phyloP scores from a whole-genome alignment of 441 rosid species.

The Corymbia citriodora region DNA sequence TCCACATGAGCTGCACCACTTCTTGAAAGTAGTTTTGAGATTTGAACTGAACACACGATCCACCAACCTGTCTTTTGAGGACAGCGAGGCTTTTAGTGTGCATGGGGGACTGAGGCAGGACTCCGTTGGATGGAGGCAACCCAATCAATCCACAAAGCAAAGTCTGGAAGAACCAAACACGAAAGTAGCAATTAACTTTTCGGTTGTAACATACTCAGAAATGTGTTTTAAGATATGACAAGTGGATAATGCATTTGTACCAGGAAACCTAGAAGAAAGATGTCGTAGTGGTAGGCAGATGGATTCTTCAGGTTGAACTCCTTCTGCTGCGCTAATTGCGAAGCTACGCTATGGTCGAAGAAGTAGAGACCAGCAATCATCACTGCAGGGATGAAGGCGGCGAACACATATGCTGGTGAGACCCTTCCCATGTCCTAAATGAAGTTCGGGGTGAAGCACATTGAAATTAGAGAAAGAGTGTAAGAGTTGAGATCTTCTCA shows the following conservation, averaged over 20 bases:
- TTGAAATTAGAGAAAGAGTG: background rate
- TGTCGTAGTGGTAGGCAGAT: conserved; percentile 79
- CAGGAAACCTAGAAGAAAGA: conserved; percentile 62
- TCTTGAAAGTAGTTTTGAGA: background rate
- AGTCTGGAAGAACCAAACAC: conserved; percentile 33
- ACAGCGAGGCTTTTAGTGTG: conserved; percentile 86
- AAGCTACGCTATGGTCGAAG: conserved; percentile 87
- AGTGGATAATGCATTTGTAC: conserved; percentile 19
- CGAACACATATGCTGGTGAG: conserved; percentile 48
- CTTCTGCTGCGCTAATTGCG: conserved; percentile 85
- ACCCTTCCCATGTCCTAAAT: conserved; percentile 81
- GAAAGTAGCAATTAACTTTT: background rate
- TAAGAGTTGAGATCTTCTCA: background rate
- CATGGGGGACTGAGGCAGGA: conserved; percentile 90
- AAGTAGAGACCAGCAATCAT: conserved; percentile 88
- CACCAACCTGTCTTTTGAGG: conserved; percentile 69
- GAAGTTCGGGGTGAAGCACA: background rate
- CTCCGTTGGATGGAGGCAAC: conserved; percentile 90
- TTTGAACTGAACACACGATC: background rate
- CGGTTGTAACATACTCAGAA: background rate
- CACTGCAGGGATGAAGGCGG: conserved; percentile 70
- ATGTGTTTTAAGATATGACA: background rate
- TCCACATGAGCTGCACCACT: background rate
- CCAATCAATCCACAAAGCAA: conserved; percentile 80
- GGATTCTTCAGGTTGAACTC: conserved; percentile 85